A percentile compares a stretch with the other conserved stretches of the same genome.
Evolutionary conservation across 768 basidiomycete genomes (phyloP).

Genomic region (Pleurotus tuoliensis): DNA sequence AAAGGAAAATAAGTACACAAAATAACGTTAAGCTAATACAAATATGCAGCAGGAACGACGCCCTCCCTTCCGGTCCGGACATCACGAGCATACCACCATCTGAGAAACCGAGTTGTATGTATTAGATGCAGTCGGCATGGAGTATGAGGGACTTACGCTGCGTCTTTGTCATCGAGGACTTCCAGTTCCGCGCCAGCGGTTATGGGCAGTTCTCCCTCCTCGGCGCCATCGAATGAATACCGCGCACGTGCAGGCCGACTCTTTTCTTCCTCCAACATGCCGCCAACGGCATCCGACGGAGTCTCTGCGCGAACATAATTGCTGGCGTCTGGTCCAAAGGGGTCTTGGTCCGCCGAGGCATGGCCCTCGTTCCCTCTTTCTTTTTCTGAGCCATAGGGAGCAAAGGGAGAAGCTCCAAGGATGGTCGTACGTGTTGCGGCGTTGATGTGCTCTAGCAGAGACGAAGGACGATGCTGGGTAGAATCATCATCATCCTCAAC

Average conservation of each 20-base stretch:
- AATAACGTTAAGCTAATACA: conserved; percentile 51
- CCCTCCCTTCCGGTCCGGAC: conserved; percentile 77
- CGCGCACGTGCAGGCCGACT: conserved; percentile 76
- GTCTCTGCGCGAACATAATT: conserved; percentile 80
- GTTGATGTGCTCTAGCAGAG: conserved; percentile 86
- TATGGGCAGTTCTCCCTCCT: conserved; percentile 74
- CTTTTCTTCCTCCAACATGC: conserved; percentile 63
- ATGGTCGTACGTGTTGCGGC: conserved; percentile 85
- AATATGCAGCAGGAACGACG: conserved; percentile 88
- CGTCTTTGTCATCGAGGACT: conserved; percentile 76
- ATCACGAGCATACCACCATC: conserved; percentile 95
- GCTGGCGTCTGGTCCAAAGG: conserved; percentile 70
- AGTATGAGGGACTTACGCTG: conserved; percentile 52
- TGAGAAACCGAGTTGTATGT: conserved; percentile 24
- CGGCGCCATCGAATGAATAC: conserved; percentile 77
- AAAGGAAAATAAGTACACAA: conserved; percentile 7
- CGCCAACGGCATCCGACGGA: conserved; percentile 70
- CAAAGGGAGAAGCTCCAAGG: conserved; percentile 48
- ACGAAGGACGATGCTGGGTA: conserved; percentile 77
- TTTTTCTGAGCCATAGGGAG: conserved; percentile 44
- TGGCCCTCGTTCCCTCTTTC: conserved; percentile 41
- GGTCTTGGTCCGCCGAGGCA: conserved; percentile 39
- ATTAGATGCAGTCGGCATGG: background rate
- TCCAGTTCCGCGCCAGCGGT: conserved; percentile 68
- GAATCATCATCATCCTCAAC: conserved; percentile 71